These are phyloP conservation scores for Boletus subparvulus DNA, from an alignment of 768 basidiomycete species.

Conservation along the genomic window DNA sequence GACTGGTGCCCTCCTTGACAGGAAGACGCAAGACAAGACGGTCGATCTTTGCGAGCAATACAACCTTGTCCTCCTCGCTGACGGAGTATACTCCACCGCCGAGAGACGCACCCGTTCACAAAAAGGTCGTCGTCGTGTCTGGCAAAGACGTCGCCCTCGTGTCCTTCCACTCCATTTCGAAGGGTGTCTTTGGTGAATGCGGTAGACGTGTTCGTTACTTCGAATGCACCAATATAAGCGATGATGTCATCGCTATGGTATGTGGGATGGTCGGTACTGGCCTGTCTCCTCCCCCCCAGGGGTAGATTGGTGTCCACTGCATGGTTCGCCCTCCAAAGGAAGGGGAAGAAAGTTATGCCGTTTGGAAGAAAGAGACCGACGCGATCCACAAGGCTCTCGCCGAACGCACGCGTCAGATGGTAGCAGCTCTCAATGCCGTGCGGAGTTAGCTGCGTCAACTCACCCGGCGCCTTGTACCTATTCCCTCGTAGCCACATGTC, in stretches of 20 bases:
- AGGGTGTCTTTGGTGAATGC: slow-evolving; percentile 95
- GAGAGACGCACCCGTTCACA: slow-evolving; percentile 74
- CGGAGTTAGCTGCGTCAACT: slow-evolving; percentile 90
- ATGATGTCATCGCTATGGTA: slow-evolving; percentile 78
- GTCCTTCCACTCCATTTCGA: slow-evolving; percentile 97
- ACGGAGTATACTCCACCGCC: slow-evolving; percentile 96
- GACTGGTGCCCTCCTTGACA: slow-evolving; percentile 81
- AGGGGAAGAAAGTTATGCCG: slow-evolving; percentile 71
- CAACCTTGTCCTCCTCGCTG: slow-evolving; percentile 85
- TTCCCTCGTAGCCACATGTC: slow-evolving; percentile 84
- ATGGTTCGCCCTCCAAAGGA: slow-evolving; percentile 87
- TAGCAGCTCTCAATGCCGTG: slow-evolving; percentile 73
- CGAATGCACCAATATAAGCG: slow-evolving; percentile 79
- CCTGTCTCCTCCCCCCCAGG: slow-evolving; percentile 85
- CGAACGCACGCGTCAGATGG: slow-evolving; percentile 69
- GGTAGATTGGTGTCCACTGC: slow-evolving; percentile 92
- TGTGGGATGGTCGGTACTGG: slow-evolving; percentile 96
- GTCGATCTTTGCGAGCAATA: slow-evolving; percentile 85
- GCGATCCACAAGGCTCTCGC: slow-evolving; percentile 74
- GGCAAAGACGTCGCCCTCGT: slow-evolving; percentile 67
- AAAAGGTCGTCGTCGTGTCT: slow-evolving; percentile 79
- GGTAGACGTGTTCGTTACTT: slow-evolving; percentile 98
- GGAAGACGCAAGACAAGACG: slow-evolving; percentile 67
- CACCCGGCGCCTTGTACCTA: slow-evolving; percentile 91
- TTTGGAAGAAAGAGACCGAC: slow-evolving; percentile 84